A percentile compares a stretch with the other conserved stretches of the same genome.
Evolutionary conservation across 352 stramenopile species (phyloP).

Genomic region (Phytophthora tubulina): DNA sequence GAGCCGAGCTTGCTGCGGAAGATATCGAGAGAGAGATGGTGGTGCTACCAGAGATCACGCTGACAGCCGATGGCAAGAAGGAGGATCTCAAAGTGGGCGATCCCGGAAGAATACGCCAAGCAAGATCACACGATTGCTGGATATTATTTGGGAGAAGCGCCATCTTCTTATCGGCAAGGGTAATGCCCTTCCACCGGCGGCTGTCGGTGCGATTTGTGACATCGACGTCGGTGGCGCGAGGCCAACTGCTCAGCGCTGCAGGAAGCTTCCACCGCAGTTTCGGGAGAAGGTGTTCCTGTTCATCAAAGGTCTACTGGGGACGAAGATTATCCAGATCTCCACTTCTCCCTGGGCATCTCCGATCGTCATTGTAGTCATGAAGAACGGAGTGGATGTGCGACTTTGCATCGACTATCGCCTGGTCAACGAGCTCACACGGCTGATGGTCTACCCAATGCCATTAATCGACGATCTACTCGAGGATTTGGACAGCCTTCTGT

Average conservation of each 20-base stretch:
- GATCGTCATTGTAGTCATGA: too few species aligned
- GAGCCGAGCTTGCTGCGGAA: too few species aligned
- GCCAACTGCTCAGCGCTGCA: too few species aligned
- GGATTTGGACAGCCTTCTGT: conserved; percentile 16
- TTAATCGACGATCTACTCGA: conserved; percentile 25
- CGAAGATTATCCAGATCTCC: not conserved
- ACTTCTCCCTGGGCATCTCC: too few species aligned
- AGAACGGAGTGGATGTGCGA: too few species aligned
- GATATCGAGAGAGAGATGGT: too few species aligned
- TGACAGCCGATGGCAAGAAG: too few species aligned
- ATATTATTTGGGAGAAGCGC: conserved; percentile 6
- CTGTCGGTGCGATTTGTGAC: conserved; percentile 15
- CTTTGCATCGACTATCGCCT: conserved; percentile 32
- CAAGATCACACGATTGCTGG: not conserved
- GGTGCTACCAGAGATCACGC: too few species aligned
- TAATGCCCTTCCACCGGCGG: conserved; percentile 12
- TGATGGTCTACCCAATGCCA: conserved; percentile 25
- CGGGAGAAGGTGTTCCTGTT: too few species aligned
- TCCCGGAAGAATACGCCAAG: not conserved
- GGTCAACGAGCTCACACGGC: conserved; percentile 20
- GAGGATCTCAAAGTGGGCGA: not conserved
- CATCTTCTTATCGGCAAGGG: conserved; percentile 27
- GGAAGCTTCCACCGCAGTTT: too few species aligned
- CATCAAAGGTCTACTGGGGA: not conserved
- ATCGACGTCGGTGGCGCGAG: conserved; percentile 24